Conservation (phyloP, 2,329 filamentous ascomycete species). For the Aspergillus calidoustus region DNA sequence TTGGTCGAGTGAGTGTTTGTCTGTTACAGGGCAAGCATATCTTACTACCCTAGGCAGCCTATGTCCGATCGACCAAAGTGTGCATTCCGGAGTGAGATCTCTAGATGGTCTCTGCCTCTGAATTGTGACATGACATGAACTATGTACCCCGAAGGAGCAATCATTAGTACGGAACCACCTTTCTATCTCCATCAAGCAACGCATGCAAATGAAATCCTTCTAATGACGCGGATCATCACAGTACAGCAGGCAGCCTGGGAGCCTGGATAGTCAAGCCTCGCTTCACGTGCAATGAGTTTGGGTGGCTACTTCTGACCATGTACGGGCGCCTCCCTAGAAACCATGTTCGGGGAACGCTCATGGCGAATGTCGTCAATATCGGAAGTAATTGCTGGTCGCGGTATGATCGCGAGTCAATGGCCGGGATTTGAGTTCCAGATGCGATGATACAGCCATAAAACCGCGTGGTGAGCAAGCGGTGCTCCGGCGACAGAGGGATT, state of each 20-base stretch:
- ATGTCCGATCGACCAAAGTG: background rate
- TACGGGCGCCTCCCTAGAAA: background rate
- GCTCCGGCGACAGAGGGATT: background rate
- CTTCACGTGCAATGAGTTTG: background rate
- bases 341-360: background rate
- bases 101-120: background rate
- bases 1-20: background rate
- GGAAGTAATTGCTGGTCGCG: background rate
- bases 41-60: background rate
- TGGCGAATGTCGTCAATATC: background rate
- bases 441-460: background rate
- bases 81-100: background rate
- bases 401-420: background rate
- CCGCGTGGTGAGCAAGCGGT: background rate
- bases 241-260: no score
- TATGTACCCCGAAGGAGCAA: background rate
- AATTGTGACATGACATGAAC: background rate
- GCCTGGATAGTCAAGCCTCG: no score
- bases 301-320: background rate
- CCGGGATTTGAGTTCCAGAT: background rate
- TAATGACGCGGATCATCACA: no score
- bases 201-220: background rate
- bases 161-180: background rate
- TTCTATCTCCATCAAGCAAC: background rate
- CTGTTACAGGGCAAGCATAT: background rate